Base-by-base conservation (phyloP, 805 yeast genomes). In the Cyberlindnera samutprakarnensis region DNA sequence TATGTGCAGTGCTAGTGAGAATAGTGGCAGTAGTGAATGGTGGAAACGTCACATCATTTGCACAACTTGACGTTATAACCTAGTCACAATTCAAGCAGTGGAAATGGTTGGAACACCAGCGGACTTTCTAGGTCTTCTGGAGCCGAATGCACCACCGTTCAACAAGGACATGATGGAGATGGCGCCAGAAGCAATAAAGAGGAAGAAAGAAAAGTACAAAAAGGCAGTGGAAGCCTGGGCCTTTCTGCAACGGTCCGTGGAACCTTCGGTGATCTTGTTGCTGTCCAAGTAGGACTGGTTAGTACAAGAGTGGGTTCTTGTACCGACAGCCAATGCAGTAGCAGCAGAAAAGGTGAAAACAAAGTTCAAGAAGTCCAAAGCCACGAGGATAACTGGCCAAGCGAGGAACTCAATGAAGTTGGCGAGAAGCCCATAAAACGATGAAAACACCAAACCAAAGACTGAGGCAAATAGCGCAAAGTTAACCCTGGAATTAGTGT, bases 321-420 rank as follows among this genome's bases (percentile, higher is more conserved):
- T 77, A 51, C 78, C 94, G 39, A 85, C 94, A 33, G 97, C 97
- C 55, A 92, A 68, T 32, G 95, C 95, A 37, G 94, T 77, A 51
- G 88, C 97, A 44, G 85, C 97, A 30, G 97, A 77, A 60, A 92
- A 85, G 36, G 95, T 78, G 78, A 92, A 92, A 48, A 88, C 82
- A 49, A 77, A 63, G 72, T 87, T 87, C 62, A 92, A 68, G 66
- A 86, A 79, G 69, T 92, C 98, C 54, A 85, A 65, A 35, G 65
- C 49, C 38, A 80, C 75, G 55, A 85, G 60, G 47, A 88, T 59
- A 31, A 84, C 59, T 46, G 97, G 97, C 81, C 94, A 83, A 26
- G 95, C 94, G 41, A 90, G 68, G 49, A 76, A 76, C 39, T 77
- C 74, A 46, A 85, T 52, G 49, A 92, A 76, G 66, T 72, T 75